Evolutionary conservation across 1,284 basidiomycete species (phyloP), one percentile per base, ranked within the genome.

Genomic region (Trametes hirsuta): DNA sequence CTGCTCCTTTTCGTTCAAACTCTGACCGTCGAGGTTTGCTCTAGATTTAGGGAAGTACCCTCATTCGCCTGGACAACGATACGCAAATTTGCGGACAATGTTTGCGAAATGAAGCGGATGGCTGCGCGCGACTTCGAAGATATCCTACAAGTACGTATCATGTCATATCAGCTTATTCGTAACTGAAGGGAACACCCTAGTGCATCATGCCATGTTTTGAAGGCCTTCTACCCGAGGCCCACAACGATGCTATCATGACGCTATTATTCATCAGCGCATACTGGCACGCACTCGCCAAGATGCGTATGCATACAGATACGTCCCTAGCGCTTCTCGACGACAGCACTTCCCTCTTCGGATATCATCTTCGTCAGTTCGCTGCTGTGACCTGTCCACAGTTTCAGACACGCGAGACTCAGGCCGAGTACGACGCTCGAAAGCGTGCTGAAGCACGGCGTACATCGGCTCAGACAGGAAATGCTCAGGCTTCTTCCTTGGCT

Each of bases 231-330:
- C 61, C 59, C 0, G 52, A 58, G 3, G 57, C 54, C 5, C 66
- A 72, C 46, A 63, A 74, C 46, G 47, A 53, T 1, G 36, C 24
- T 1, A 55, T 74, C 3, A 35, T 59, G 10, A 50, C 64, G 1
- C 59, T 76, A 0, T 61, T 76, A 0, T 75, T 63, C 59, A 18
- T 41, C 0, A 30, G 68, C 4, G 66, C 66, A 1, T 42, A 67
- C 11, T 72, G 71, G 70, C 74, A 75, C 51, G 69, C 62, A 0
- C 47, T 72, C 1, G 71, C 71, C 0, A 75, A 75, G 56, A 59
- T 75, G 22, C 66, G 71, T 3, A 56, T 74, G 39, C 73, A 75
- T 47, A 73, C 71, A 4, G 67, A 71, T 6, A 49, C 35, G 0
- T 69, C 72, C 0, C 51, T 74, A 0, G 34, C 22, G 0, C 37